Evolutionary conservation across 768 basidiomycete species (phyloP).

Genomic region (Serendipita sp.): DNA sequence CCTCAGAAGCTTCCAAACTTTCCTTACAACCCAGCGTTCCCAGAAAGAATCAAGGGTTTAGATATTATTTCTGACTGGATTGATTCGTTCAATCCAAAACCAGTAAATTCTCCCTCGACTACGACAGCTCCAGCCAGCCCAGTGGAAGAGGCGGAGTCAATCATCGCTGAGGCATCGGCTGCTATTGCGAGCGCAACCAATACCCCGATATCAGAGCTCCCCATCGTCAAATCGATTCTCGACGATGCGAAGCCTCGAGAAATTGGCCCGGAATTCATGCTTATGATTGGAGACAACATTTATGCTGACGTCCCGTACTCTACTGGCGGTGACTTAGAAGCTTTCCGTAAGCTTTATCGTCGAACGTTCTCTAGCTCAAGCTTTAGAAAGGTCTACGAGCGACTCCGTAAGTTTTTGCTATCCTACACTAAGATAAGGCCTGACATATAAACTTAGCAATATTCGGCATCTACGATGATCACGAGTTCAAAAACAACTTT

Average conservation of each 20-base stretch:
- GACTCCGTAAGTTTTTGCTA: conserved; percentile 33
- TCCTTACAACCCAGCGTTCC: conserved; percentile 44
- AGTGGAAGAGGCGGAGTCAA: neutral
- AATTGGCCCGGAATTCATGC: conserved; percentile 36
- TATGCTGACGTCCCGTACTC: conserved; percentile 57
- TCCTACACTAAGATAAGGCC: conserved; percentile 10
- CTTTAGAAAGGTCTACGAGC: conserved; percentile 51
- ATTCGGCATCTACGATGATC: conserved; percentile 56
- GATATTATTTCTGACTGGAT: conserved; percentile 39
- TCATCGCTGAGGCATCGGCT: neutral
- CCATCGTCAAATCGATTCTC: conserved; percentile 9
- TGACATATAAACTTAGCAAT: conserved; percentile 28
- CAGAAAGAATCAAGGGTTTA: conserved; percentile 41
- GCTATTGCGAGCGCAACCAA: neutral
- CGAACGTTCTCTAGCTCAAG: conserved; percentile 48
- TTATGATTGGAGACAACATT: conserved; percentile 61
- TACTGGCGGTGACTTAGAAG: conserved; percentile 36
- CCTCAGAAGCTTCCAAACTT: conserved; percentile 39
- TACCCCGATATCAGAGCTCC: neutral
- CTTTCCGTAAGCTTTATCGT: conserved; percentile 49
- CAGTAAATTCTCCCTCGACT: neutral
- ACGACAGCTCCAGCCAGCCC: neutral
- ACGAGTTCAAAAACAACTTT: conserved; percentile 59
- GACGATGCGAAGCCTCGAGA: conserved; percentile 7
- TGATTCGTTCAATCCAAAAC: conserved; percentile 4